Evolutionary conservation across 1,139 yeast species (phyloP), one percentile per base, ranked within the genome.

Genomic region (Pichia sp.): DNA sequence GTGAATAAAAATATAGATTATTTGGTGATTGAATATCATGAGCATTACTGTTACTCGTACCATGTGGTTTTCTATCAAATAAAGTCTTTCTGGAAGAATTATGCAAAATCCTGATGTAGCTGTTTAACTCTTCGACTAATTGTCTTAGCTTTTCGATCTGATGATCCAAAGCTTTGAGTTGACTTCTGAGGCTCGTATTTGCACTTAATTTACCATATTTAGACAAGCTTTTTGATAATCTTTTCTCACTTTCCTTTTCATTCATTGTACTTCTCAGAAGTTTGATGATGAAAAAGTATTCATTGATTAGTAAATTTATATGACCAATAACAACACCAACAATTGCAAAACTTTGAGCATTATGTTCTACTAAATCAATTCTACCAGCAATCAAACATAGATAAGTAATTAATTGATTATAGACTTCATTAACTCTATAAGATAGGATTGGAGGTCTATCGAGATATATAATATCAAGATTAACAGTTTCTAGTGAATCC

Each of bases 351-450:
- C 90, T 90, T 24, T 70, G 68, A 5, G 80, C 73, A 57, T 82
- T 84, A 56, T 81, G 84, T 57, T 84, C 92, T 39, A 83, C 78
- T 60, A 84, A 69, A 60, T 84, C 92, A 53, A 84, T 64, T 55
- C 94, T 67, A 9, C 94, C 94, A 20, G 83, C 70, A 9, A 84
- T 74, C 51, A 84, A 58, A 2, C 89, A 86, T 55, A 89, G 71
- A 57, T 87, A 87, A 1, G 80, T 73, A 52, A 79, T 77, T 33
- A 89, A 64, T 2, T 87, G 74, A 22, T 80, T 80, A 56, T 83
- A 78, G 40, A 89, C 80, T 63, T 87, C 96, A 30, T 81, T 78
- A 26, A 90, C 70, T 51, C 96, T 73, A 47, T 73, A 77, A 47
- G 76, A 71, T 1, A 95, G 94, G 49, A 71, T 67, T 0, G 95